Conservation (phyloP, 2,329 filamentous ascomycete species). For the Domatiomyces globalis region DNA sequence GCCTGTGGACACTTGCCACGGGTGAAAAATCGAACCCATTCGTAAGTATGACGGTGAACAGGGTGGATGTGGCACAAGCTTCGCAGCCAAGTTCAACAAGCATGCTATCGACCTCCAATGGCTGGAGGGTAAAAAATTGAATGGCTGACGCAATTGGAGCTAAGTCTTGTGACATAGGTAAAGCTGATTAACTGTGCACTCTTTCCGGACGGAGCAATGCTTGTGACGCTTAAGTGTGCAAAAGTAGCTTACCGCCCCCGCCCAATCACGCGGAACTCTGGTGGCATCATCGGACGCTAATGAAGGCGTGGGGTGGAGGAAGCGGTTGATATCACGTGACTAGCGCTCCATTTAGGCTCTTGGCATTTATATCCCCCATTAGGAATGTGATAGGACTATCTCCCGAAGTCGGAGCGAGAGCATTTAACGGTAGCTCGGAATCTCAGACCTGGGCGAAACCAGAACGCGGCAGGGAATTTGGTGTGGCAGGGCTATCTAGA, state of each 20-base stretch:
- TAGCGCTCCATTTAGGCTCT: background rate
- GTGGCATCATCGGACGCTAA: background rate
- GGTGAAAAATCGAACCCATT: background rate
- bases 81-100: background rate
- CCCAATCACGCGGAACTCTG: background rate
- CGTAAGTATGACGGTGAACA: background rate
- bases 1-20: no score
- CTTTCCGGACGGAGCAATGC: background rate
- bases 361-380: background rate
- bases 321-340: background rate
- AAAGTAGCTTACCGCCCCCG: background rate
- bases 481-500: background rate
- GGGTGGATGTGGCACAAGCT: background rate
- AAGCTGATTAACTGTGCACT: background rate
- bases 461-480: background rate
- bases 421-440: no score
- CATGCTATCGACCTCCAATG: background rate
- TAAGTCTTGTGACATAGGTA: background rate
- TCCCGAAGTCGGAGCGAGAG: no score
- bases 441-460: no score
- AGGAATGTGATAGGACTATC: no score
- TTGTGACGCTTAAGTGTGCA: background rate
- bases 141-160: background rate
- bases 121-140: background rate
- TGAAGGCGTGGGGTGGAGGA: background rate